Evolutionary conservation across 768 basidiomycete genomes (phyloP), one percentile per base, ranked within the genome.

Genomic region (Chlorophyllum brunneum): DNA sequence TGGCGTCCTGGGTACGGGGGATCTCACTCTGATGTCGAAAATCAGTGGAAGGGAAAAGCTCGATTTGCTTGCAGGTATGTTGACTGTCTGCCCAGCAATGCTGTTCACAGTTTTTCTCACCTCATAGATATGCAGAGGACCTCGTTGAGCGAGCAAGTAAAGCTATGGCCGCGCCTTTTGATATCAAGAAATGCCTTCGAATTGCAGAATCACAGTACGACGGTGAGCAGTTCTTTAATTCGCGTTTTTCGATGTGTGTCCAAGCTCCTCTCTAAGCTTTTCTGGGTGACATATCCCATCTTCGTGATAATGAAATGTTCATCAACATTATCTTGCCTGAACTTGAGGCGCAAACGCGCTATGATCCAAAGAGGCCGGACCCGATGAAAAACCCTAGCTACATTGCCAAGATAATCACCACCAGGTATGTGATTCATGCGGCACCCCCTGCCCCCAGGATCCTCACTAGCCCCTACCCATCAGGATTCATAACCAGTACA

Each of bases 401-500:
- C 56, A 67, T 88, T 30, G 85, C 85, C 15, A 76, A 73, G 44
- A 65, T 78, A 34, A 72, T 88, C 38, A 75, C 77, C n/a, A 78
- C 79, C 51, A 82, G 76, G 87, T 85, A 64, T 31, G 64, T 48
- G 42, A 15, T 40, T 45, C 30, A 11, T 54, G 26, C 23, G 34
- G 43, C 26, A 27, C 5, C 15, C n/a, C 20, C 30, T 40, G 5
- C 4, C 23, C 20, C 20, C 39, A 18, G n/a, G 5, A 20, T 30
- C 4, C 8, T 31, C 13, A 45, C 3, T 8, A 1, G 18, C n/a
- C 9, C 24, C 33, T 27, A n/a, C 30, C 13, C 30, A 44, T 36
- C 59, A 92, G 90, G 65, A 75, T 92, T 48, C 90, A 93, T 66
- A 93, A 92, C 63, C 66, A 81, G 6, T 91, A 89, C 65, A 80